Base-by-base conservation (phyloP, 768 basidiomycete genomes). In the Suillus weaverae region DNA sequence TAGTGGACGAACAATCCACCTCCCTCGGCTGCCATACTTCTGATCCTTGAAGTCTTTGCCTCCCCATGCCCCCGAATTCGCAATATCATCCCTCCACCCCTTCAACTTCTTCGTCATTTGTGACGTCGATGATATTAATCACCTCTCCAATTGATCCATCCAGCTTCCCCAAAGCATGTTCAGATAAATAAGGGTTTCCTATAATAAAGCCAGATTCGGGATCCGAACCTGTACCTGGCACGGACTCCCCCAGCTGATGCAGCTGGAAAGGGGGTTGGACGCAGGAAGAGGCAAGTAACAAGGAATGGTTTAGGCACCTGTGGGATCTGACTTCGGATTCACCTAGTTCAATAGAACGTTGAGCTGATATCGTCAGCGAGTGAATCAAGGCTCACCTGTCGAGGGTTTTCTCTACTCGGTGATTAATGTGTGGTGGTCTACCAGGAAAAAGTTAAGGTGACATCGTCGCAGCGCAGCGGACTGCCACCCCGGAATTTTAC, bases 131-230 rank as follows among this genome's bases (percentile, higher is more conserved):
- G 30, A 81, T 78, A 1, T 70, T 64, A 48, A 85, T 83, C 46
- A 83, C 74, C 20, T 84, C 79, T 13, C 72, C 68, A 59, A 85
- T 73, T 4, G 82, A 77, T 59, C 74, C 69, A 66, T 84, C 83
- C 46, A 85, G 77, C 54, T 81, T 81, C 53, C 77, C 68, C 36
- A 86, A 70, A 4, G 80, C 79, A 36, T 73, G 73, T 36, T 78
- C 72, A 72, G 85, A 80, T 5, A 83, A 74, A 67, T 77, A 84
- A 1, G 84, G 81, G 66, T 85, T 86, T 22, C 82, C 82, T 13
- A 82, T 73, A 51, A 74, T 75, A 32, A 71, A 64, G 60, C 64
- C n/a, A 11, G 74, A 62, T 69, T 70, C 54, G 62, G 30, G 62
- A 44, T 62, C 39, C 9, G 64, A 67, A 7, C 72, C 73, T 2